Evolutionary conservation across 345 rosid species (phyloP).

Genomic region (Litchi chinensis): DNA sequence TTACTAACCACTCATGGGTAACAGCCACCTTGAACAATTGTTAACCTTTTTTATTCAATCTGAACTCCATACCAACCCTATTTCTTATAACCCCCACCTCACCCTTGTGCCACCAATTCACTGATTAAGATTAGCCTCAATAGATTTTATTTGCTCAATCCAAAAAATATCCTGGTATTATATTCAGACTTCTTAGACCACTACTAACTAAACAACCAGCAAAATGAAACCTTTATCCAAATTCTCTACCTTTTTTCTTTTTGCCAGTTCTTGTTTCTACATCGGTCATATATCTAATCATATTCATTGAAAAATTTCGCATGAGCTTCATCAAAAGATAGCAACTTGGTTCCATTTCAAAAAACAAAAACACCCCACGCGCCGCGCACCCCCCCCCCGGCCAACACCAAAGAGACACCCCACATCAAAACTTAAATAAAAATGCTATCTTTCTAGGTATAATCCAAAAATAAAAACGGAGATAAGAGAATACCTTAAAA

Average conservation of each 20-base stretch:
- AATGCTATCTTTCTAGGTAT: background rate
- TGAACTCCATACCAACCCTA: background rate
- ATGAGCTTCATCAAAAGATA: background rate
- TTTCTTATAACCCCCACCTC: background rate
- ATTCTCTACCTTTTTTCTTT: background rate
- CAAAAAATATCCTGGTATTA: background rate
- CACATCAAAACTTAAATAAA: background rate
- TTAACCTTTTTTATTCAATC: background rate
- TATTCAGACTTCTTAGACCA: background rate
- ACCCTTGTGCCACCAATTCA: background rate
- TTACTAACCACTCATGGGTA: too few relatives aligned
- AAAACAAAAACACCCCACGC: too few relatives aligned
- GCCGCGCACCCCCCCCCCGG: background rate
- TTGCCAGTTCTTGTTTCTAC: background rate
- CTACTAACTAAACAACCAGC: background rate
- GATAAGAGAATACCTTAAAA: conserved; percentile 53
- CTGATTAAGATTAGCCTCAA: background rate
- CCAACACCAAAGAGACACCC: background rate
- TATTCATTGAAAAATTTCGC: background rate
- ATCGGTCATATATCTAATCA: background rate
- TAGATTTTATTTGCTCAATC: background rate
- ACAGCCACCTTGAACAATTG: background rate
- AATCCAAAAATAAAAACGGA: background rate
- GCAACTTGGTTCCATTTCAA: background rate
- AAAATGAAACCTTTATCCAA: background rate